Evolutionary conservation across 805 yeast species (phyloP).

Genomic region (Blastobotrys mokoenaii): DNA sequence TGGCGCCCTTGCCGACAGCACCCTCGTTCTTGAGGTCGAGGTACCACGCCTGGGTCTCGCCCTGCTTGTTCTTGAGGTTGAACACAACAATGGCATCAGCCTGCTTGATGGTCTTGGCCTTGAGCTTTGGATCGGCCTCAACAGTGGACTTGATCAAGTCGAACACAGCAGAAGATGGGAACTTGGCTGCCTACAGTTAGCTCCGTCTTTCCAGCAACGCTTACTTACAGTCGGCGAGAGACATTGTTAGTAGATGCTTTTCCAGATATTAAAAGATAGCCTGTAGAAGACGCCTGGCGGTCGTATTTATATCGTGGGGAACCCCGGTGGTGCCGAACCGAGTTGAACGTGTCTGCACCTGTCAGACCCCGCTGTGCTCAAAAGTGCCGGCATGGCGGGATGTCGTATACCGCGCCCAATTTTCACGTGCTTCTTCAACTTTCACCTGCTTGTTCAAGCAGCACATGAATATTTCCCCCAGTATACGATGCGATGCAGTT

Average conservation of each 20-base stretch:
- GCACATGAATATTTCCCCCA: too few relatives aligned
- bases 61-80: slow-evolving; percentile 55
- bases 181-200: slow-evolving; percentile 19
- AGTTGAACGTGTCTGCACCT: too few relatives aligned
- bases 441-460: too few relatives aligned
- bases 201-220: not conserved
- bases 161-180: slow-evolving; percentile 33
- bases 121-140: slow-evolving; percentile 23
- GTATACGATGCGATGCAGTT: too few relatives aligned
- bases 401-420: too few relatives aligned
- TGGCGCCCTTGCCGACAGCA: slow-evolving; percentile 35
- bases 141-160: slow-evolving; percentile 29
- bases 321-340: too few relatives aligned
- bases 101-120: slow-evolving; percentile 30
- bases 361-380: too few relatives aligned
- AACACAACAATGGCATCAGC: slow-evolving; percentile 60
- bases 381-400: too few relatives aligned
- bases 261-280: too few relatives aligned
- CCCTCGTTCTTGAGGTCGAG: slow-evolving; percentile 62
- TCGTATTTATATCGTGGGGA: too few relatives aligned
- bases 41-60: slow-evolving; percentile 53
- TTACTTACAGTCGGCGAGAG: slow-evolving; percentile 9
- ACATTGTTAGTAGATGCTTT: slow-evolving; percentile 3
- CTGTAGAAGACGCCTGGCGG: too few relatives aligned
- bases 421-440: too few relatives aligned